These are phyloP conservation scores for Sarcomyxa edulis DNA, from an alignment of 768 basidiomycete genomes.

Conservation along the genomic window DNA sequence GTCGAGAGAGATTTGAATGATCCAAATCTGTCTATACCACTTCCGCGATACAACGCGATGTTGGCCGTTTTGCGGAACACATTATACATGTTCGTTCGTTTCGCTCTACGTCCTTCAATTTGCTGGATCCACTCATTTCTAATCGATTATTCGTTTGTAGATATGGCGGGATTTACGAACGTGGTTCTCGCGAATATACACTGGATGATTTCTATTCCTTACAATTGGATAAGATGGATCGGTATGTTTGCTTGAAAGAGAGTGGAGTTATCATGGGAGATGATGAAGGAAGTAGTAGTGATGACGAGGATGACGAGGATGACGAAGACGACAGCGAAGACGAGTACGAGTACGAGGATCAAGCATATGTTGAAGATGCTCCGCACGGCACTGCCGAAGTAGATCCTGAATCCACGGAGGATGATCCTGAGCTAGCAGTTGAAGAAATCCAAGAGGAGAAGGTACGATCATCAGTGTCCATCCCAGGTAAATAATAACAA, in stretches of 20 bases:
- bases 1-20: constrained; percentile 54
- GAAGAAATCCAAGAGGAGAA: constrained; percentile 23
- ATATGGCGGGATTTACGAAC: constrained; percentile 88
- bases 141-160: constrained; percentile 25
- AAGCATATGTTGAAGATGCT: constrained; percentile 53
- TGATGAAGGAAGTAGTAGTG: constrained; percentile 58
- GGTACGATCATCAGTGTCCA: too few species aligned
- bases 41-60: constrained; percentile 85
- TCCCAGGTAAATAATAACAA: too few species aligned
- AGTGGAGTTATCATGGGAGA: constrained; percentile 57
- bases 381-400: constrained; percentile 52
- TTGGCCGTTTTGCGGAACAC: constrained; percentile 79
- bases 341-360: too few species aligned
- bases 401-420: constrained; percentile 34
- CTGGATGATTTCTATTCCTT: constrained; percentile 84
- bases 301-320: too few species aligned
- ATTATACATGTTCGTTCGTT: constrained; percentile 66
- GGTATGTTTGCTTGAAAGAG: constrained; percentile 66
- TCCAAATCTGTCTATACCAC: constrained; percentile 56
- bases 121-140: too few species aligned
- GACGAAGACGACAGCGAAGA: too few species aligned
- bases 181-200: constrained; percentile 78
- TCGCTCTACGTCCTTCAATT: not conserved
- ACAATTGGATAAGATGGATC: constrained; percentile 80
- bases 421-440: constrained; percentile 41